Conservation (phyloP, 495 filamentous ascomycete genomes). For the Oidiodendron maius region DNA sequence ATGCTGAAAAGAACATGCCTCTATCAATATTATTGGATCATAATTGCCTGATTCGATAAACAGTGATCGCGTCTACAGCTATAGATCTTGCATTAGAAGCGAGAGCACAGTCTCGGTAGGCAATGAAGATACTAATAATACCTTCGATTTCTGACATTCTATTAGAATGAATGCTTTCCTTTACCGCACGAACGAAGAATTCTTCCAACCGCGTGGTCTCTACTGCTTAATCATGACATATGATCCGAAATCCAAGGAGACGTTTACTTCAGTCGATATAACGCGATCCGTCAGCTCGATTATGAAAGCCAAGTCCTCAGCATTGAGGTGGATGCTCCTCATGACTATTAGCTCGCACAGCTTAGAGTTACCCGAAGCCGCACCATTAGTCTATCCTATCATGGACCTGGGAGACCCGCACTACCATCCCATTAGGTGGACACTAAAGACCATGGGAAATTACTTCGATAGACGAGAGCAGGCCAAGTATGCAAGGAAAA, state of each 20-base stretch:
- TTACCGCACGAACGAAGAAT: conserved; percentile 47
- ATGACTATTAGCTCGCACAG: conserved; percentile 38
- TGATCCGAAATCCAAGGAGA: conserved; percentile 34
- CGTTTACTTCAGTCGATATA: conserved; percentile 28
- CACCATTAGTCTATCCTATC: conserved; percentile 36
- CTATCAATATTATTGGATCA: too few species aligned
- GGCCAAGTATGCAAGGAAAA: conserved; percentile 37
- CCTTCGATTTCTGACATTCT: too few species aligned
- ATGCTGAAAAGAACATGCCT: too few species aligned
- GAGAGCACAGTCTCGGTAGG: too few species aligned
- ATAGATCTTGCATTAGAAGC: too few species aligned
- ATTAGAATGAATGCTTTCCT: conserved; percentile 48
- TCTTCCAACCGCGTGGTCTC: conserved; percentile 54
- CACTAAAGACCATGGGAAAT: conserved; percentile 42
- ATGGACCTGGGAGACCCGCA: too few species aligned
- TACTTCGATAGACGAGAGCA: conserved; percentile 49
- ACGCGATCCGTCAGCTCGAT: conserved; percentile 21
- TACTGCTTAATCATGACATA: conserved; percentile 57
- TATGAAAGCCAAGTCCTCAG: conserved; percentile 17
- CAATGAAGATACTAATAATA: too few species aligned
- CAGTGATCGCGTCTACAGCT: too few species aligned
- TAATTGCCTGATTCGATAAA: too few species aligned
- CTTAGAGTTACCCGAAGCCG: conserved; percentile 45
- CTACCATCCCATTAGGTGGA: too few species aligned
- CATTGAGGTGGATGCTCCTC: conserved; percentile 26